Evolutionary conservation across 2,329 filamentous ascomycete species (phyloP), one percentile per base, ranked within the genome.

Genomic region (Microcera coccophila): DNA sequence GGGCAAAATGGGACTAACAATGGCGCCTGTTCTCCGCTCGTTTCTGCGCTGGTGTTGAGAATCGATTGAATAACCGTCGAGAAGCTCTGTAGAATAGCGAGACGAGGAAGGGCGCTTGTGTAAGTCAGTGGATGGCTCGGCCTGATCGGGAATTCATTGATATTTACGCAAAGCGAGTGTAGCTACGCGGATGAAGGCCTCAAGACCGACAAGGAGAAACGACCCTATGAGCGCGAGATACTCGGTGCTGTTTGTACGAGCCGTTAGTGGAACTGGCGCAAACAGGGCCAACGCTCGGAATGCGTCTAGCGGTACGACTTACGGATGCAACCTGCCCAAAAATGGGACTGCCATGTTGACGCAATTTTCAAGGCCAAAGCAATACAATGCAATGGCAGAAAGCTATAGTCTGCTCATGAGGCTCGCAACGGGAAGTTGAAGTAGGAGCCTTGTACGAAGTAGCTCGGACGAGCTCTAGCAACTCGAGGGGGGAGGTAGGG

Each of bases 171-270:
- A 78, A 26, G 88, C 87, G 48, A 96, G 78, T 2, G 93, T 97
- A 49, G 95, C 79, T 45, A 95, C 73, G 57, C 91, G 83, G 57
- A 95, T 85, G 47, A 95, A 60, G 43, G 83, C 82, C 66, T 98
- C 93, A 53, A 95, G 75, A 36, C 81, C 76, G 45, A 97, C 84
- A 28, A 98, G 78, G 39, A 88, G 59, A 59, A 97, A 86, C 7
- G 91, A 97, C 42, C 83, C 82, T 36, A 93, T 68, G 33, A 98
- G 79, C 29, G 90, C 89, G 50, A 94, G 69, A 70, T 97, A 97
- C 71, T 98, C 90, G 66, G 78, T 78, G 65, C 86, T 90, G 52
- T 46, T 4, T 37, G 39, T 42, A 8, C 8, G 17, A 20, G 32
- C 10, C 34, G 28, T 20, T 2, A 5, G 14, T 7, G 10, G 5